phyloP scores from a whole-genome alignment of 352 stramenopile genomes.

The Saprolegnia diclina region DNA sequence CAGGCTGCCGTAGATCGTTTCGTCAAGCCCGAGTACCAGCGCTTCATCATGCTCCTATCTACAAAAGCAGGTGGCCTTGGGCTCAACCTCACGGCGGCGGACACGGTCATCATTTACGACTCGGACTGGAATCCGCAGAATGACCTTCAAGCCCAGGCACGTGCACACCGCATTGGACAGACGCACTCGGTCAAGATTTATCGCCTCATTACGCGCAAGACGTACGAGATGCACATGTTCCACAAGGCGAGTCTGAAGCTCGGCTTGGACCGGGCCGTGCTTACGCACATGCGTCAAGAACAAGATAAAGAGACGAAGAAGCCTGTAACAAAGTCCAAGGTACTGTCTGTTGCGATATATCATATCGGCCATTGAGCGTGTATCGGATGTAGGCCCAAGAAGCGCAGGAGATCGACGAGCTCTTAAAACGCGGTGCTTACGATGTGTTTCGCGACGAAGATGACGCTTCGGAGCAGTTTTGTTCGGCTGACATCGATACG shows the following conservation, averaged over 20 bases:
- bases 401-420: conserved; percentile 87
- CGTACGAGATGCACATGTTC: conserved; percentile 95
- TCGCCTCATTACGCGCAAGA: conserved; percentile 84
- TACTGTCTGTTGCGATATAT: neutral
- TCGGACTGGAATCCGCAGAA: conserved; percentile 98
- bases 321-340: conserved; percentile 60
- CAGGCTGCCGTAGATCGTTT: conserved; percentile 84
- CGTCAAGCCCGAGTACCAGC: conserved; percentile 86
- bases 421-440: conserved; percentile 88
- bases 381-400: conserved; percentile 44
- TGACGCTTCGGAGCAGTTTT: conserved; percentile 92
- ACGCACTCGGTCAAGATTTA: conserved; percentile 89
- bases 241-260: conserved; percentile 90
- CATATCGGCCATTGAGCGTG: neutral
- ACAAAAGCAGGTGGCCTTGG: conserved; percentile 95
- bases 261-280: conserved; percentile 89
- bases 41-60: conserved; percentile 97
- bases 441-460: conserved; percentile 90
- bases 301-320: conserved; percentile 67
- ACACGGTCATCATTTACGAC: conserved; percentile 98
- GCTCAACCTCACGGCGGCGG: conserved; percentile 89
- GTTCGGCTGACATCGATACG: conserved; percentile 95
- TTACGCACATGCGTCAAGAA: conserved; percentile 87
- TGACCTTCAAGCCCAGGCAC: conserved; percentile 92
- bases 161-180: conserved; percentile 88